Evolutionary conservation across 2,329 filamentous ascomycete genomes (phyloP), one percentile per base, ranked within the genome.

Genomic region (Fusarium agapanthi): DNA sequence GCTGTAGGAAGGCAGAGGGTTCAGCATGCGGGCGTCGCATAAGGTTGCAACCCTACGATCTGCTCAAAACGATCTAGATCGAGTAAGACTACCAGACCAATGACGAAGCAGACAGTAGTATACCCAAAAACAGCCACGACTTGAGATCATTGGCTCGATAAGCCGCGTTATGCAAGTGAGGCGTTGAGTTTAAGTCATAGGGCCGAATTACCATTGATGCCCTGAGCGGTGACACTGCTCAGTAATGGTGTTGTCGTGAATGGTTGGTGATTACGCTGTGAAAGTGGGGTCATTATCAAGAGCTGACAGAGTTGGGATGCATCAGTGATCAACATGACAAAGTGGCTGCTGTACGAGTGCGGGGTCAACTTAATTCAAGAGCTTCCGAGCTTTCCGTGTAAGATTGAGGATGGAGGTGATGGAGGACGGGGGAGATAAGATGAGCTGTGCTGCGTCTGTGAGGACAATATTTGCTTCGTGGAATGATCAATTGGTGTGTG

Each of bases 271-370:
- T 26, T 26, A 14, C 11, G 18, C 22, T 9, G n/a, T 5, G 22
- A 24, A 37, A 20, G 62, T 51, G 43, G 55, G 44, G 53, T 43
- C 10, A 9, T 43, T 40, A 50, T 53, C 45, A 41, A 59, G 48
- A 40, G 26, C 48, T 48, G 28, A 66, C 62, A 37, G 20, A 26
- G 10, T 14, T 20, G 24, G 50, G 48, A 45, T 35, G 64, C 57
- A 63, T 60, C 28, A 43, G 8, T 22, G 28, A 32, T 67, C 61
- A 71, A 59, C 44, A 63, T 72, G 69, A 72, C 63, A 61, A 64
- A 47, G 48, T 58, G 69, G 44, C 50, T 48, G 55, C 38, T 34
- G 35, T 58, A 47, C 22, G 45, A 55, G 7, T 70, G 61, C 66
- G 56, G 61, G 66, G 61, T 51, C 53, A 48, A 50, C 50, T 54